These are phyloP conservation scores for Passalora sequoiae DNA, from an alignment of 2,329 filamentous ascomycete species.

Conservation along the genomic window DNA sequence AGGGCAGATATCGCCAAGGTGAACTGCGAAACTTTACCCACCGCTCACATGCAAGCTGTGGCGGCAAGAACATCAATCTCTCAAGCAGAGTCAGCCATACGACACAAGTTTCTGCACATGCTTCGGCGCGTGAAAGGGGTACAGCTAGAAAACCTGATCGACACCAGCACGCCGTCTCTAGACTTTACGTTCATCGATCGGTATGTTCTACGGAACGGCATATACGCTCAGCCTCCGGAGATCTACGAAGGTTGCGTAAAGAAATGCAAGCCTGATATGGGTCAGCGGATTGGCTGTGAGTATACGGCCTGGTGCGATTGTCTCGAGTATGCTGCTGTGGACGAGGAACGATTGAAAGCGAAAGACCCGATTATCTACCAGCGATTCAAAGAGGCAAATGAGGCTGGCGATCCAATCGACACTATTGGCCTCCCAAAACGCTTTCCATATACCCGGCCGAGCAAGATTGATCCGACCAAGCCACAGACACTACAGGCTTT, in stretches of 20 bases:
- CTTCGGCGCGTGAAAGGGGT: constrained; percentile 25
- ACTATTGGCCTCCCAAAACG: constrained; percentile 41
- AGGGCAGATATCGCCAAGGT: constrained; percentile 24
- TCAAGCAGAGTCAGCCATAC: constrained; percentile 35
- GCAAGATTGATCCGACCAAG: constrained; percentile 7
- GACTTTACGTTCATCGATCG: constrained; percentile 65
- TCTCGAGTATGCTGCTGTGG: constrained; percentile 56
- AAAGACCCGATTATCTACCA: constrained; percentile 20
- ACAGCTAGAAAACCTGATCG: constrained; percentile 52
- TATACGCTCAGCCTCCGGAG: constrained; percentile 51
- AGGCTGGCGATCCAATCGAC: constrained; percentile 28
- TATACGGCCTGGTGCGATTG: constrained; percentile 61
- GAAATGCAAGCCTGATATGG: constrained; percentile 55
- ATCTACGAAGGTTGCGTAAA: constrained; percentile 61
- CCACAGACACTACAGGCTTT: constrained; percentile 33
- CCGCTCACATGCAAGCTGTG: constrained; percentile 33
- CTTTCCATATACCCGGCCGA: constrained; percentile 56
- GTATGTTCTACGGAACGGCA: constrained; percentile 56
- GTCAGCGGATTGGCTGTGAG: constrained; percentile 54
- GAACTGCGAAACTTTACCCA: constrained; percentile 34
- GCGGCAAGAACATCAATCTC: constrained; percentile 29
- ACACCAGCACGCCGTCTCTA: constrained; percentile 51
- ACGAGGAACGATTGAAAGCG: constrained; percentile 35
- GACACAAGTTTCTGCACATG: constrained; percentile 35
- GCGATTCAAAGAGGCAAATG: constrained; percentile 15